Base-by-base conservation (phyloP, 805 yeast genomes). In the Yueomyces sp. region DNA sequence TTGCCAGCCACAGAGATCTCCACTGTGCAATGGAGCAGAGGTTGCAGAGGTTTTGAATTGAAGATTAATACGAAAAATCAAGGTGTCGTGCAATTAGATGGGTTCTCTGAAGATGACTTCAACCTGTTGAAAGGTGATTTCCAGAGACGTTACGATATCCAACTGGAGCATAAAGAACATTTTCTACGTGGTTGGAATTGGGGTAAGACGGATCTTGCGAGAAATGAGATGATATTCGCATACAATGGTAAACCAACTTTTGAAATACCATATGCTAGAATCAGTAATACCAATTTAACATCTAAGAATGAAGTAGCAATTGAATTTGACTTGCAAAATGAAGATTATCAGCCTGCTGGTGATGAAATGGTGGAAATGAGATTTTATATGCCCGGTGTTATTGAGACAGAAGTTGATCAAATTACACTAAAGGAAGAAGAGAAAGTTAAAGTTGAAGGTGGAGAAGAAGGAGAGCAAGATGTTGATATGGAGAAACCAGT, bases 151-250 rank as follows among this genome's bases (percentile, higher is more conserved):
- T 85, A 87, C 63, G 70, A 69, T 44, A 68, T 85, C 38, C 74
- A 75, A 44, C 70, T 92, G 46, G 97, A 92, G 53, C 81, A 74
- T 49, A 77, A 73, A 54, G 97, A 90, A 55, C 98, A 92, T 64
- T 83, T 96, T 4, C 68, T 92, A 50, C 77, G 96, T 66, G 99
- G 99, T 32, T 92, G 98, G 98, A 92, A 92, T 64, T 92, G 98
- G 98, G 99, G 99, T 44, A 79, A 81, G 50, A 72, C 90, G 12
- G 95, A 88, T 60, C 76, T 92, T 59, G 95, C 94, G 26, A 76
- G 95, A 61, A 85, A 86, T 53, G 98, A 92, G 62, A 69, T 92
- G 61, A 76, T 85, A 30, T 88, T 92, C 64, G 77, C 79, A 45
- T 79, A 88, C 27, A 84, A 84, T 56, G 86, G 86, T 52, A 81